These are phyloP conservation scores for Coleophoma eucalyptorum DNA, from an alignment of 2,329 filamentous ascomycete species.

Conservation along the genomic window DNA sequence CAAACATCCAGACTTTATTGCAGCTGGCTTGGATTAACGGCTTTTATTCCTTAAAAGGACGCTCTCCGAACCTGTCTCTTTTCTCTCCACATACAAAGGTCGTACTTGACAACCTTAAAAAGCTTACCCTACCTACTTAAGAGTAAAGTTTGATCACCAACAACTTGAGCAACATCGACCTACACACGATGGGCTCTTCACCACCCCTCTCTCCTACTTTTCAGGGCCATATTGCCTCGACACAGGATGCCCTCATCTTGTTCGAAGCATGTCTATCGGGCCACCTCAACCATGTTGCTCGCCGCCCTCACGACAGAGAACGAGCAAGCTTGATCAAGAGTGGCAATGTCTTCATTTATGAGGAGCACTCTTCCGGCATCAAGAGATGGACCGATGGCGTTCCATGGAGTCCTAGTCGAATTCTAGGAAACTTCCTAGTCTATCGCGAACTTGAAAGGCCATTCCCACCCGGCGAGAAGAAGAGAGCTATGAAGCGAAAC, in stretches of 20 bases:
- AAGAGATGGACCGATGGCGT: constrained; percentile 93
- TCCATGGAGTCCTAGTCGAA: constrained; percentile 88
- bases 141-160: constrained; percentile 1
- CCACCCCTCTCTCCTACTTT: constrained; percentile 18
- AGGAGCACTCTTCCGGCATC: constrained; percentile 85
- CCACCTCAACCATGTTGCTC: constrained; percentile 68
- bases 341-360: constrained; percentile 87
- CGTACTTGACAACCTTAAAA: constrained; percentile 1
- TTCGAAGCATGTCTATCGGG: constrained; percentile 77
- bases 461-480: constrained; percentile 77
- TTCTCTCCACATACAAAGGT: not conserved
- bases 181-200: constrained; percentile 13
- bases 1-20: constrained; percentile 1
- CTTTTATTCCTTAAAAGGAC: constrained; percentile 1
- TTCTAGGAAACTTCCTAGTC: constrained; percentile 94
- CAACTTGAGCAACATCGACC: not conserved
- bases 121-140: constrained; percentile 3
- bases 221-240: constrained; percentile 17
- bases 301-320: constrained; percentile 84
- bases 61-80: not conserved
- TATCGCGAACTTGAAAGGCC: constrained; percentile 93
- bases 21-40: not conserved
- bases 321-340: constrained; percentile 73
- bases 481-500: constrained; percentile 69
- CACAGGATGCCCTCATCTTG: constrained; percentile 64